Conservation (phyloP, 208 protist species). For the Acanthamoeba sp. region DNA sequence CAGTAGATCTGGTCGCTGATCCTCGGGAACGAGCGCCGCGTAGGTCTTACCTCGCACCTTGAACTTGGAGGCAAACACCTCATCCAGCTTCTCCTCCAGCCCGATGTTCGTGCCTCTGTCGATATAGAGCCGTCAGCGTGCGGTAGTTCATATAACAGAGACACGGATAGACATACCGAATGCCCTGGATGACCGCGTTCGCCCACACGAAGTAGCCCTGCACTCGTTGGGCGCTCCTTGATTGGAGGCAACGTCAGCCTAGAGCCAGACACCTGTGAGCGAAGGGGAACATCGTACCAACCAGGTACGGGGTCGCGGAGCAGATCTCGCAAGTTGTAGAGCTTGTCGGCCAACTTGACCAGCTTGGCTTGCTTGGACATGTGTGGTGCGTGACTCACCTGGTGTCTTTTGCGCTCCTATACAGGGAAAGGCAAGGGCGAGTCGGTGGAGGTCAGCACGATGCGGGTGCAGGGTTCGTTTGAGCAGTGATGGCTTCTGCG, state of each 20-base stretch:
- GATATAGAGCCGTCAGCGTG: not conserved
- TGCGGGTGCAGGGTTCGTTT: no score
- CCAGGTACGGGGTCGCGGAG: not conserved
- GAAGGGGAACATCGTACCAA: no score
- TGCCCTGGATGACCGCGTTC: not conserved
- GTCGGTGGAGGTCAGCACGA: not conserved
- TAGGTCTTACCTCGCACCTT: constrained; percentile 61
- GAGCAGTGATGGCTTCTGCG: no score
- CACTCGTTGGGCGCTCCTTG: constrained; percentile 64
- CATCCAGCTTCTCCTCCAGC: constrained; percentile 74
- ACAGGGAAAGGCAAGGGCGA: not conserved
- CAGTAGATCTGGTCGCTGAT: constrained; percentile 29
- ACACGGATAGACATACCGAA: not conserved
- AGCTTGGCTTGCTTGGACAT: constrained; percentile 75
- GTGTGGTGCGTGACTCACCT: constrained; percentile 80
- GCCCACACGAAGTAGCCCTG: constrained; percentile 85
- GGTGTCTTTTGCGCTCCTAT: constrained; percentile 73
- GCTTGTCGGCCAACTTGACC: constrained; percentile 82
- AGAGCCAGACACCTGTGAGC: no score
- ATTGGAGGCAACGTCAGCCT: no score
- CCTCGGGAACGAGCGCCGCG: constrained; percentile 60
- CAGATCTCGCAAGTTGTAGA: constrained; percentile 81
- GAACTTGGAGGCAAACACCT: constrained; percentile 77
- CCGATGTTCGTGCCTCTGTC: constrained; percentile 73
- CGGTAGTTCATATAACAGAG: not conserved